A percentile compares a stretch with the other conserved stretches of the same genome.
Conservation (phyloP, 2,329 filamentous ascomycete species). For the Laburnicola sp. region DNA sequence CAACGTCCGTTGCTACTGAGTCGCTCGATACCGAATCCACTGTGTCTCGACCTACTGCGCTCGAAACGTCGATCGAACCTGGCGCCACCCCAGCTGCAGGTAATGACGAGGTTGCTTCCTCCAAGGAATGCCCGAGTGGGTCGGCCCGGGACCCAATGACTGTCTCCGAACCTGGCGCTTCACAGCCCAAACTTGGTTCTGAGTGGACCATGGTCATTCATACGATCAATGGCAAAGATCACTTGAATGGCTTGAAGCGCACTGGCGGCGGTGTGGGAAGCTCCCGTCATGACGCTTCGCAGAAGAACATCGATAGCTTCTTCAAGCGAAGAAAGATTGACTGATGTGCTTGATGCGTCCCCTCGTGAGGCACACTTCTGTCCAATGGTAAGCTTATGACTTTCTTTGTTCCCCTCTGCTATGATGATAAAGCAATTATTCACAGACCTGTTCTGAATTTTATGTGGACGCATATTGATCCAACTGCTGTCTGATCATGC, state of each 20-base stretch:
- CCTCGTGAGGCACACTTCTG: background rate
- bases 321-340: slow-evolving; percentile 61
- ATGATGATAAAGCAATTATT: slow-evolving; percentile 64
- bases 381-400: slow-evolving; percentile 26
- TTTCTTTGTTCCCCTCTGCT: slow-evolving; percentile 26
- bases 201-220: slow-evolving; percentile 59
- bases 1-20: background rate
- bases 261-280: slow-evolving; percentile 83
- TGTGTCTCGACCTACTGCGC: no score
- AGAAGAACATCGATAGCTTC: slow-evolving; percentile 76
- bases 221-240: slow-evolving; percentile 69
- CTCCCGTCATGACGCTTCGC: slow-evolving; percentile 71
- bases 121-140: no score
- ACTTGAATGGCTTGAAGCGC: slow-evolving; percentile 74
- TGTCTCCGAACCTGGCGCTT: no score
- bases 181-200: slow-evolving; percentile 18
- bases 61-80: no score
- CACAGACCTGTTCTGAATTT: slow-evolving; percentile 85
- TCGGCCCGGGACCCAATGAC: no score
- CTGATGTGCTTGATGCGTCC: background rate
- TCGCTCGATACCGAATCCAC: background rate
- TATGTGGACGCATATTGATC: slow-evolving; percentile 72
- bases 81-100: no score
- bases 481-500: slow-evolving; percentile 77
- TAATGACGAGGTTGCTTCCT: no score